Evolutionary conservation across 139 green algal genomes (phyloP).

Genomic region (Micractinium sp.): DNA sequence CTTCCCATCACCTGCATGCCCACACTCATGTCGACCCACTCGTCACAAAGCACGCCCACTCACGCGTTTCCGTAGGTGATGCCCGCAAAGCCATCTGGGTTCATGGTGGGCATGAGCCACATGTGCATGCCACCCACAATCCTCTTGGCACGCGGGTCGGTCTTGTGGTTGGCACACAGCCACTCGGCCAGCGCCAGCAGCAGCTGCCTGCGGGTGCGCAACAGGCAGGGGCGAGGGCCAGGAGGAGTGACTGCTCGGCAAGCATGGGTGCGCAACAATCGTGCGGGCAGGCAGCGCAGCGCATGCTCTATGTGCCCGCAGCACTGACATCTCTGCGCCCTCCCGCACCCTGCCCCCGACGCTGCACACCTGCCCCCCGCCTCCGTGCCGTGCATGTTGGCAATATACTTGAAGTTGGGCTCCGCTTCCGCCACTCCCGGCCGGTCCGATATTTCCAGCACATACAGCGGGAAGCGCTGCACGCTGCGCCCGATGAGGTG

Average conservation of each 20-base stretch:
- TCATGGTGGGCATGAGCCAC: slow-evolving; percentile 73
- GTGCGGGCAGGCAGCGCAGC: slow-evolving; percentile 31
- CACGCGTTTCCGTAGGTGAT: slow-evolving; percentile 62
- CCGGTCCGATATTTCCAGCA: slow-evolving; percentile 7
- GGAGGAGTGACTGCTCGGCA: too few species aligned
- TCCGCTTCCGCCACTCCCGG: slow-evolving; percentile 1
- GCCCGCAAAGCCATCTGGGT: slow-evolving; percentile 87
- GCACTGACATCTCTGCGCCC: too few species aligned
- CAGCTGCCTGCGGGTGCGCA: slow-evolving; percentile 48
- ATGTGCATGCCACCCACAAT: slow-evolving; percentile 73
- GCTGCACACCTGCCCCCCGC: slow-evolving; percentile 71
- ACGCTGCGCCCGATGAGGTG: slow-evolving; percentile 10
- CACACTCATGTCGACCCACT: too few species aligned
- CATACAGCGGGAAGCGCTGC: background rate
- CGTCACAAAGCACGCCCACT: background rate
- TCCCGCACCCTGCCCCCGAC: too few species aligned
- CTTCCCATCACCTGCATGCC: too few species aligned
- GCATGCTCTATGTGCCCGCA: too few species aligned
- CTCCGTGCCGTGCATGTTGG: slow-evolving; percentile 92
- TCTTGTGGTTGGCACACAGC: slow-evolving; percentile 61
- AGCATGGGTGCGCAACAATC: too few species aligned
- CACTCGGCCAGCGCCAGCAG: slow-evolving; percentile 77
- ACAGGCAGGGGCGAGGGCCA: too few species aligned
- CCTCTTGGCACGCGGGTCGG: background rate
- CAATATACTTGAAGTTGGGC: slow-evolving; percentile 67